Evolutionary conservation across 2,329 filamentous ascomycete species (phyloP).

Genomic region (Alternaria conjuncta): DNA sequence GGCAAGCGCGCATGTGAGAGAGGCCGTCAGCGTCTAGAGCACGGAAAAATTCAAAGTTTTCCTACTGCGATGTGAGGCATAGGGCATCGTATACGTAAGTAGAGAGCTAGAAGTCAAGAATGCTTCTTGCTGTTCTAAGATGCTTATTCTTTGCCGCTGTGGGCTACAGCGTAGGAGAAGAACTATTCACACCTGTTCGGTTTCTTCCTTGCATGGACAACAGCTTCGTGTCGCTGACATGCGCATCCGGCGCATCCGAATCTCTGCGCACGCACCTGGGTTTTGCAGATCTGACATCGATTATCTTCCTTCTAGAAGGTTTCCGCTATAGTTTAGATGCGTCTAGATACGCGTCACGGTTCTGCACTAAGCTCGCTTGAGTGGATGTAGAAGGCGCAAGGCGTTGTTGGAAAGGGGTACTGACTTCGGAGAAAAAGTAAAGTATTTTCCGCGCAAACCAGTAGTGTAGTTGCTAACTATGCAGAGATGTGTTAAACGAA

Average conservation of each 20-base stretch:
- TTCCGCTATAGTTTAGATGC: not conserved
- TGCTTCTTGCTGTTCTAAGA: not conserved
- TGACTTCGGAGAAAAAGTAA: not conserved
- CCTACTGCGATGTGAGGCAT: not conserved
- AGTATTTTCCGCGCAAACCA: not conserved
- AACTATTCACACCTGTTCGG: not conserved
- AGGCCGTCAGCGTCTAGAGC: not conserved
- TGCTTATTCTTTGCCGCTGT: not conserved
- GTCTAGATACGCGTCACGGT: not conserved
- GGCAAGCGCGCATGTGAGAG: not conserved
- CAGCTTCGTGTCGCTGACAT: slow-evolving; percentile 1
- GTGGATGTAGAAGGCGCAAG: not conserved
- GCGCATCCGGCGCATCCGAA: not conserved
- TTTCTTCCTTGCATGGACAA: not conserved
- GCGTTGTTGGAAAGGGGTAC: not conserved
- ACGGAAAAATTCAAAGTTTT: not conserved
- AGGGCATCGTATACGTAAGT: not conserved
- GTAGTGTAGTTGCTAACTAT: not conserved
- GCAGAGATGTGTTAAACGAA: not conserved
- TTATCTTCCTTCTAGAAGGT: slow-evolving; percentile 10
- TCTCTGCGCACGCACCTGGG: not conserved
- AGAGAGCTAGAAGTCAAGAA: not conserved
- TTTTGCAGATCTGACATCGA: slow-evolving; percentile 1
- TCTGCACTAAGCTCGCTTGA: not conserved
- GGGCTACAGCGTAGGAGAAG: not conserved